Evolutionary conservation across 306 rosid species (phyloP), one percentile per base, ranked within the genome.

Genomic region (Cucurbita moschata): DNA sequence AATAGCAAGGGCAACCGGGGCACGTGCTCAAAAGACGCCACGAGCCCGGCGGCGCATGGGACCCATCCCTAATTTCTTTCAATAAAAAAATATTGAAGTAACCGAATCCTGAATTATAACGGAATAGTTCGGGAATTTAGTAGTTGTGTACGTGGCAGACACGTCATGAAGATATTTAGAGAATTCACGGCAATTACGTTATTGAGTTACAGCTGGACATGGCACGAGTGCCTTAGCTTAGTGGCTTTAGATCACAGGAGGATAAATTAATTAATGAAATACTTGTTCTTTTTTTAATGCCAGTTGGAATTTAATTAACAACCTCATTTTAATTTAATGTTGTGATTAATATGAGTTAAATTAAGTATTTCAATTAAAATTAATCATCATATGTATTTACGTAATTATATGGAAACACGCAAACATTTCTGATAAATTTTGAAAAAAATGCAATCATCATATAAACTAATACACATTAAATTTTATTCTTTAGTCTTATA

Each of bases 1-100:
- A 8, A 9, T 6, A 14, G 4, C 16, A 14, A 7, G 40, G 6
- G 40, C 4, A 7, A 8, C 21, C 6, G 38, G 44, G 10, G 50
- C 74, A 70, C 60, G 74, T 70, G 74, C 60, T 70, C 75, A n/a
- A 52, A 52, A 16, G 8, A 71, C 61, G 75, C 49, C 62, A 52
- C 47, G 9, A 14, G 4, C 75, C 73, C 73, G 73, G 73, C 73
- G 73, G 73, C 73, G 39, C 73, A 0, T 67, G 19, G 73, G 73
- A 44, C 73, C 71, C 56, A 46, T 46, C 26, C 13, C 10, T 9
- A 30, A 21, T 42, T 44, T 44, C 10, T 9, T 9, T n/a, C n/a
- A 6, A 0, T 10, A 18, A 42, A 10, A 21, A 9, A 1, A 40
- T 8, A 43, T 10, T 9, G 9, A 12, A 21, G 9, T 44, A 44